Percentiles rank a stretch among this genome's conserved stretches.
Conservation (phyloP, 2,329 filamentous ascomycete species). For the Fusarium pseudocircinatum region DNA sequence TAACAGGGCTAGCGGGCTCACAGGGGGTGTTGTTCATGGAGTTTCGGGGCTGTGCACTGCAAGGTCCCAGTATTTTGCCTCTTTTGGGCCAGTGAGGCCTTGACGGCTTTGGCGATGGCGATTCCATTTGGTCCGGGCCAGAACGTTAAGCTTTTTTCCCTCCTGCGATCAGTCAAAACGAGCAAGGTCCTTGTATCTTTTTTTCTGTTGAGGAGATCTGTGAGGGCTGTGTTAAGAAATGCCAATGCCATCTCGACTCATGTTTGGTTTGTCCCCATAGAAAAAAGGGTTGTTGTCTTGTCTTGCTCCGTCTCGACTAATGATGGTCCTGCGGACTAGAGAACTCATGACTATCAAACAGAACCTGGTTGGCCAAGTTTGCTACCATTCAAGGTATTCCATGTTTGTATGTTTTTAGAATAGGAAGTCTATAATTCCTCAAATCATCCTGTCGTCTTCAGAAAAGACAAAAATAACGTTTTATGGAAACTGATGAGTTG, state of each 20-base stretch:
- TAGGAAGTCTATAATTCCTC: background rate
- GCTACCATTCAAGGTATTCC: background rate
- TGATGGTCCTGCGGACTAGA: background rate
- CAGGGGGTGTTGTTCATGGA: slow-evolving; percentile 4
- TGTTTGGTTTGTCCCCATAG: slow-evolving; percentile 1
- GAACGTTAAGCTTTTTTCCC: slow-evolving; percentile 32
- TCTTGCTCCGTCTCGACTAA: background rate
- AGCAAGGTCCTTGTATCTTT: background rate
- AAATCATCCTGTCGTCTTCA: background rate
- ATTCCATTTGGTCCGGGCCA: slow-evolving; percentile 23
- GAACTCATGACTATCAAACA: background rate
- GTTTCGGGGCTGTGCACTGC: slow-evolving; percentile 28
- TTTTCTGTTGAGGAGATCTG: slow-evolving; percentile 26
- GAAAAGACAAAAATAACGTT: background rate
- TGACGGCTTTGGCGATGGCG: slow-evolving; percentile 35
- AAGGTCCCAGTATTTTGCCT: slow-evolving; percentile 9
- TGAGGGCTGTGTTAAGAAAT: slow-evolving; percentile 24
- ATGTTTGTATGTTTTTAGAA: background rate
- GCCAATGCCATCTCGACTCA: slow-evolving; percentile 18
- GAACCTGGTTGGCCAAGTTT: background rate
- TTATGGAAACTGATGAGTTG: background rate
- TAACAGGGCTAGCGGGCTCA: background rate
- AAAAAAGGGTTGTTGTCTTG: background rate
- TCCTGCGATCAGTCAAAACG: background rate
- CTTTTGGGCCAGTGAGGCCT: slow-evolving; percentile 8